These are phyloP conservation scores for Lactarius akahatsu DNA, from an alignment of 768 basidiomycete genomes.

Conservation along the genomic window DNA sequence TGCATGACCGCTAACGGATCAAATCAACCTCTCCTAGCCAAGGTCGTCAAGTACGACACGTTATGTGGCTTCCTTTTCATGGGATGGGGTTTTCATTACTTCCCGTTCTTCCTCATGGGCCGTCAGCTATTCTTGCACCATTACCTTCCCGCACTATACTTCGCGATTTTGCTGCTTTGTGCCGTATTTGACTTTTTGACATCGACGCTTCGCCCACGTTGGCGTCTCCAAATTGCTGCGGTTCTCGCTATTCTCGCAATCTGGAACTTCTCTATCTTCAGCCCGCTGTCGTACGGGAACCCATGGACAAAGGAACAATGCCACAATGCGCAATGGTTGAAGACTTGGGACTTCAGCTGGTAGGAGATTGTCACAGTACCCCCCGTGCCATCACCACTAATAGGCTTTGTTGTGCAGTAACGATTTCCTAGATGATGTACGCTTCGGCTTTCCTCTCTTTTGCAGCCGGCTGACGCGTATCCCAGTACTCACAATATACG, in stretches of 20 bases:
- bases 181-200: slow-evolving; percentile 84
- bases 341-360: slow-evolving; percentile 97
- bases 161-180: slow-evolving; percentile 76
- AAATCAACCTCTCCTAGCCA: slow-evolving; percentile 50
- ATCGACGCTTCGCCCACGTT: slow-evolving; percentile 67
- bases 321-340: slow-evolving; percentile 75
- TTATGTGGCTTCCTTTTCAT: slow-evolving; percentile 89
- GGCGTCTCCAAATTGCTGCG: slow-evolving; percentile 78
- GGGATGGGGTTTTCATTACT: slow-evolving; percentile 91
- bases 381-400: slow-evolving; percentile 19
- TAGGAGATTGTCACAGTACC: slow-evolving; percentile 34
- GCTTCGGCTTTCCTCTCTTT: slow-evolving; percentile 34
- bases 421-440: slow-evolving; percentile 67
- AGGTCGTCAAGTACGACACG: slow-evolving; percentile 87
- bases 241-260: slow-evolving; percentile 70
- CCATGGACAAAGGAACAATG: slow-evolving; percentile 87
- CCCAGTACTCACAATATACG: slow-evolving; percentile 59
- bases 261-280: slow-evolving; percentile 77
- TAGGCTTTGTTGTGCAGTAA: slow-evolving; percentile 42
- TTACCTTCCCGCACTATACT: slow-evolving; percentile 97
- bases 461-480: neutral
- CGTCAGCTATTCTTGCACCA: slow-evolving; percentile 98
- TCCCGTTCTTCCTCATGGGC: slow-evolving; percentile 96
- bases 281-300: slow-evolving; percentile 79
- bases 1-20: neutral